phyloP scores from a whole-genome alignment of 179 eudicot species.

The Beta macrorhiza region DNA sequence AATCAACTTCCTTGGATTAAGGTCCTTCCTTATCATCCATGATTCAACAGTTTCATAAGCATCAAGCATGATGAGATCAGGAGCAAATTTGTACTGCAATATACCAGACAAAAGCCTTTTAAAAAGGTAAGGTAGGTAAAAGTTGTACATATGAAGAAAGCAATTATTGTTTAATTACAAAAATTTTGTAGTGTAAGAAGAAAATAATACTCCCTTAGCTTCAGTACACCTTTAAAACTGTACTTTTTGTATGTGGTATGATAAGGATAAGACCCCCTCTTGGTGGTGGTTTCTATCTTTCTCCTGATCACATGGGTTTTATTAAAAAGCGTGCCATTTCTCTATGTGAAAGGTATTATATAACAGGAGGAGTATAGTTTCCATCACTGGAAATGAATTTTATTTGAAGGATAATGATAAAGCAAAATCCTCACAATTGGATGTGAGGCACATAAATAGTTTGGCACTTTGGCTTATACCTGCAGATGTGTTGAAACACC shows the following conservation, averaged over 20 bases:
- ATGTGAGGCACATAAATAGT: not conserved
- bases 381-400: not conserved
- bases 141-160: not conserved
- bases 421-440: not conserved
- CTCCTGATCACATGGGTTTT: not conserved
- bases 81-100: slow-evolving; percentile 97
- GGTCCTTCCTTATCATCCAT: slow-evolving; percentile 85
- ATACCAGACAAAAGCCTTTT: slow-evolving; percentile 10
- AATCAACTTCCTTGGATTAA: slow-evolving; percentile 88
- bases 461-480: slow-evolving; percentile 40
- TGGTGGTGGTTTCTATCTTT: not conserved
- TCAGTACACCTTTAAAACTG: not conserved
- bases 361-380: not conserved
- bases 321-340: not conserved
- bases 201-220: not conserved
- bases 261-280: not conserved
- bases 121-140: not conserved
- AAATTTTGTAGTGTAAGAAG: not conserved
- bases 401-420: too few species aligned
- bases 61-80: slow-evolving; percentile 97
- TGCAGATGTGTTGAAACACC: slow-evolving; percentile 75
- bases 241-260: not conserved
- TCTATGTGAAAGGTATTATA: not conserved
- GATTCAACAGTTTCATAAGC: slow-evolving; percentile 99
- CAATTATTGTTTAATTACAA: not conserved